These are phyloP conservation scores for Fusarium cyanostomum DNA, from an alignment of 2,329 filamentous ascomycete genomes.

Conservation along the genomic window DNA sequence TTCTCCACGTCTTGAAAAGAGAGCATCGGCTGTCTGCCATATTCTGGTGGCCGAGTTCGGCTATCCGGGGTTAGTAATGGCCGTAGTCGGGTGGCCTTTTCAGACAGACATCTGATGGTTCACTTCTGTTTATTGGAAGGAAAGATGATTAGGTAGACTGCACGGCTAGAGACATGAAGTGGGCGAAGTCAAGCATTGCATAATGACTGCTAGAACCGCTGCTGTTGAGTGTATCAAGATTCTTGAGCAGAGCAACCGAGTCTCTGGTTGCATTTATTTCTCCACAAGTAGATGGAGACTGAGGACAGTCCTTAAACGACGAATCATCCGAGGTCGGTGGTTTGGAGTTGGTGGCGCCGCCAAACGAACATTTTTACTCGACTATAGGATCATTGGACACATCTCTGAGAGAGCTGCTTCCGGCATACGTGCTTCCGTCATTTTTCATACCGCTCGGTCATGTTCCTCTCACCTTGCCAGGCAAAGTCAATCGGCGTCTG, in stretches of 20 bases:
- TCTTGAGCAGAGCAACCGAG: not conserved
- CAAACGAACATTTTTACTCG: not conserved
- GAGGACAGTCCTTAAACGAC: not conserved
- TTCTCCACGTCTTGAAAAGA: not conserved
- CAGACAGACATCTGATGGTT: not conserved
- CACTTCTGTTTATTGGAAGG: not conserved
- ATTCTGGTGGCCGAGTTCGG: no score
- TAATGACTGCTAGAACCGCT: not conserved
- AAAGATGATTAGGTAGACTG: constrained; percentile 4
- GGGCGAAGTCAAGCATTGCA: not conserved
- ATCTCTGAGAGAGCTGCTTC: not conserved
- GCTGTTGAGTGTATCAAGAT: constrained; percentile 9
- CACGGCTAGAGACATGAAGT: constrained; percentile 9
- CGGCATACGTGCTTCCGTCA: not conserved
- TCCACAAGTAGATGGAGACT: not conserved
- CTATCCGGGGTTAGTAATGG: not conserved
- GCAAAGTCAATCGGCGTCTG: constrained; percentile 5
- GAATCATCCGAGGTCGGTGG: not conserved
- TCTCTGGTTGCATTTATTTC: not conserved
- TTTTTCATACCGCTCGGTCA: not conserved
- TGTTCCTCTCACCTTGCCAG: not conserved
- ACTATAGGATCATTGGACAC: not conserved
- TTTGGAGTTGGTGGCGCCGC: not conserved
- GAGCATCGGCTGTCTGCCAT: no score
- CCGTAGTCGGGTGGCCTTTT: constrained; percentile 1